A percentile compares a stretch with the other conserved stretches of the same genome.
Conservation (phyloP, 2,329 filamentous ascomycete species). For the Colletotrichum chrysophilum region DNA sequence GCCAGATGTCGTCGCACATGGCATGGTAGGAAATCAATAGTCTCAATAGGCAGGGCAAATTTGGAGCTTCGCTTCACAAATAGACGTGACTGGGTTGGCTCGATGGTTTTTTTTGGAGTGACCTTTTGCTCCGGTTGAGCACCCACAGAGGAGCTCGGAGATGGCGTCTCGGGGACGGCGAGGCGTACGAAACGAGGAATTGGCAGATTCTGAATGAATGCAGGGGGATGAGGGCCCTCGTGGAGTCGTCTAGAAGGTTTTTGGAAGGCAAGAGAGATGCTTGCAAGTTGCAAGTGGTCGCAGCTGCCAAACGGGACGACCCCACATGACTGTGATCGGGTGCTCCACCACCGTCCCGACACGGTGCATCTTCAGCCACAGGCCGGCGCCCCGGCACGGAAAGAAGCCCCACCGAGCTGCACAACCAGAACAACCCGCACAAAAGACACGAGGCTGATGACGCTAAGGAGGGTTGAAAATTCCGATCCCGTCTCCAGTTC, state of each 20-base stretch:
- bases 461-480: conserved; percentile 8
- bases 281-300: conserved; percentile 4
- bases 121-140: neutral
- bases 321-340: neutral
- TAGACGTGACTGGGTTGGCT: neutral
- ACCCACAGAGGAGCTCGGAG: neutral
- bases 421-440: conserved; percentile 13
- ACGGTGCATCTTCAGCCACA: neutral
- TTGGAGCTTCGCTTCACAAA: neutral
- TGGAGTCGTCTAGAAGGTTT: conserved; percentile 10
- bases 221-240: neutral
- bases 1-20: neutral
- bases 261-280: neutral
- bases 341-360: neutral
- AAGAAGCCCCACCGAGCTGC: neutral
- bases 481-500: conserved; percentile 15
- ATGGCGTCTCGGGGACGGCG: neutral
- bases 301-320: conserved; percentile 1
- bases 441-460: conserved; percentile 15
- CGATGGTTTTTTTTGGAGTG: neutral
- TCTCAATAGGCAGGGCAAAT: neutral
- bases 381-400: neutral
- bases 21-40: neutral
- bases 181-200: neutral
- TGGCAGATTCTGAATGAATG: neutral